Conservation (phyloP, 1,284 basidiomycete genomes). For the Exsudoporus floridanus region DNA sequence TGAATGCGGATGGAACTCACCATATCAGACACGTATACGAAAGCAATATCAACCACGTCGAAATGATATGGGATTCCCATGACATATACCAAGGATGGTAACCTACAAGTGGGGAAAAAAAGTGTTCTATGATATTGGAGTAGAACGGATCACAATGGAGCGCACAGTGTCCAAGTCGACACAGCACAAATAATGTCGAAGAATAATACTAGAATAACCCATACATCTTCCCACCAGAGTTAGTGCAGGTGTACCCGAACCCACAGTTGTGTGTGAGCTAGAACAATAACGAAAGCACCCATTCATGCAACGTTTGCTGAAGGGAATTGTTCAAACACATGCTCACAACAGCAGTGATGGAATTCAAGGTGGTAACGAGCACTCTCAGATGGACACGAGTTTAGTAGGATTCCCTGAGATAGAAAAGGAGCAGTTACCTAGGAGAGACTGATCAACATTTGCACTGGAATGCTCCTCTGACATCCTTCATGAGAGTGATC, state of each 20-base stretch:
- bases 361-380: conserved; percentile 9
- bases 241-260: conserved; percentile 4
- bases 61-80: conserved; percentile 5
- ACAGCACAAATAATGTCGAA: conserved; percentile 10
- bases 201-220: conserved; percentile 14
- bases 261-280: conserved; percentile 18
- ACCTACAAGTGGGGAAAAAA: conserved; percentile 1
- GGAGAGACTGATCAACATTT: neutral
- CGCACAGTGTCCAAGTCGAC: conserved; percentile 22
- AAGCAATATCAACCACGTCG: conserved; percentile 15
- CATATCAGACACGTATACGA: conserved; percentile 14
- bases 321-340: neutral
- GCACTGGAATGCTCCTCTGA: neutral
- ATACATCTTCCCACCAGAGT: conserved; percentile 26
- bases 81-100: conserved; percentile 8
- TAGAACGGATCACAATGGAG: neutral
- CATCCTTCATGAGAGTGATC: neutral
- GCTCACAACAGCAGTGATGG: conserved; percentile 10
- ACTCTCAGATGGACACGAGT: neutral
- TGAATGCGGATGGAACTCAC: conserved; percentile 11
- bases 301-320: neutral
- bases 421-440: neutral
- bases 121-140: neutral
- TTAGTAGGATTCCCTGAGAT: neutral
- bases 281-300: neutral